phyloP scores from a whole-genome alignment of 2,329 filamentous ascomycete species.

The Alternaria brassicicola region DNA sequence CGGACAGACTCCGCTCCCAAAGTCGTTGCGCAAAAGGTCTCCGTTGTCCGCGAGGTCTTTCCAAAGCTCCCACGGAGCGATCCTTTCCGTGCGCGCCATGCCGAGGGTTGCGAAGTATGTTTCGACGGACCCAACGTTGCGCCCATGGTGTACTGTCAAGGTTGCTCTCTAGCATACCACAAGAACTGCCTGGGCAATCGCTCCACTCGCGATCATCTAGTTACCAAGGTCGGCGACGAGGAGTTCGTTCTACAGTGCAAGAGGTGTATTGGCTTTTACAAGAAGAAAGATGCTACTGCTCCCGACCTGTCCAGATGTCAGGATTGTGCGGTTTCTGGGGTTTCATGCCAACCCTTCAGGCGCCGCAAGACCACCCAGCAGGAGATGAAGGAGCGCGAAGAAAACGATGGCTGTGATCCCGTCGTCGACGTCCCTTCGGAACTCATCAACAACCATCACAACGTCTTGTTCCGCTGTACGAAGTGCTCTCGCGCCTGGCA shows the following conservation, averaged over 20 bases:
- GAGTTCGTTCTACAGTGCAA: slow-evolving; percentile 89
- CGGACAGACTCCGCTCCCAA: slow-evolving; percentile 52
- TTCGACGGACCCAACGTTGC: slow-evolving; percentile 66
- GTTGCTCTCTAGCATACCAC: slow-evolving; percentile 84
- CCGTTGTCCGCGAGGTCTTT: slow-evolving; percentile 74
- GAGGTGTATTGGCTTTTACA: slow-evolving; percentile 74
- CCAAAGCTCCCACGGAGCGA: slow-evolving; percentile 65
- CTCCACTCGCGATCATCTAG: slow-evolving; percentile 78
- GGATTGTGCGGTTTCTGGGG: slow-evolving; percentile 68
- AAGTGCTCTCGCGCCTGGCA: slow-evolving; percentile 82
- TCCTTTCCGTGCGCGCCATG: slow-evolving; percentile 73
- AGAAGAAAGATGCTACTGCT: slow-evolving; percentile 70
- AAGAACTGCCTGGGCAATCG: slow-evolving; percentile 80
- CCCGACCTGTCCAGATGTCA: slow-evolving; percentile 77
- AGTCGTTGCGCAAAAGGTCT: slow-evolving; percentile 58
- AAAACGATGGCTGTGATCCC: slow-evolving; percentile 81
- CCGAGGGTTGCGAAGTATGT: slow-evolving; percentile 75
- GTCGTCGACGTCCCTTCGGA: slow-evolving; percentile 66
- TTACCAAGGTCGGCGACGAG: slow-evolving; percentile 79
- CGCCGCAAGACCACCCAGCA: slow-evolving; percentile 73
- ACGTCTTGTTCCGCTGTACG: slow-evolving; percentile 82
- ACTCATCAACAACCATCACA: slow-evolving; percentile 75
- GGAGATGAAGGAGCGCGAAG: slow-evolving; percentile 80
- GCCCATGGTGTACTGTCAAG: slow-evolving; percentile 83
- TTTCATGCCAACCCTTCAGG: slow-evolving; percentile 77